These are phyloP conservation scores for Cordyceps militaris DNA, from an alignment of 2,329 filamentous ascomycete species.

Conservation along the genomic window DNA sequence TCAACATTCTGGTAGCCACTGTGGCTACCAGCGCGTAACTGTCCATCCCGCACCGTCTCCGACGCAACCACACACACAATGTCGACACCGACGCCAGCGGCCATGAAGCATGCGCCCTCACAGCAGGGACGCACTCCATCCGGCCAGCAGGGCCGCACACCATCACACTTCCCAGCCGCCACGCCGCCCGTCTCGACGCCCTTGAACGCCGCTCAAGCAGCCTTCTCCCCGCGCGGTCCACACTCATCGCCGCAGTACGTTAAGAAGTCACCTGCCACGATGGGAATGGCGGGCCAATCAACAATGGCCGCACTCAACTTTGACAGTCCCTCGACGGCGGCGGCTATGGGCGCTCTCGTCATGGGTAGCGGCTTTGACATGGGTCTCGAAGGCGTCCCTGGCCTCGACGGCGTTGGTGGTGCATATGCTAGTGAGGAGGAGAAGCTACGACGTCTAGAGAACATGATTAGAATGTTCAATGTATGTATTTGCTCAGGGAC, in stretches of 20 bases:
- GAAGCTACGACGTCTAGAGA: constrained; percentile 46
- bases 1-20: not conserved
- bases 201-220: constrained; percentile 50
- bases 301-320: constrained; percentile 46
- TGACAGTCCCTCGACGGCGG: constrained; percentile 57
- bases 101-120: constrained; percentile 39
- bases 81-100: constrained; percentile 45
- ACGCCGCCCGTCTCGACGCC: constrained; percentile 62
- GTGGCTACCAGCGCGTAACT: not conserved
- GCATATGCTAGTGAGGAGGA: constrained; percentile 45
- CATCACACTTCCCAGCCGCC: constrained; percentile 45
- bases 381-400: constrained; percentile 42
- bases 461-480: constrained; percentile 42
- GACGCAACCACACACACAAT: constrained; percentile 23
- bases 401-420: constrained; percentile 33
- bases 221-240: constrained; percentile 51
- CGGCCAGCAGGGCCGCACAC: constrained; percentile 41
- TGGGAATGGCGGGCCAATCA: constrained; percentile 40
- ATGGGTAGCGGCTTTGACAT: constrained; percentile 47
- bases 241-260: constrained; percentile 58
- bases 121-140: constrained; percentile 41
- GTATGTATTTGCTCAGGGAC: constrained; percentile 27
- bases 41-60: not conserved
- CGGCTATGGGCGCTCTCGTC: constrained; percentile 50
- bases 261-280: constrained; percentile 55